These are phyloP conservation scores for Acorus calamus DNA, from an alignment of 106 monocot genomes.

Conservation along the genomic window DNA sequence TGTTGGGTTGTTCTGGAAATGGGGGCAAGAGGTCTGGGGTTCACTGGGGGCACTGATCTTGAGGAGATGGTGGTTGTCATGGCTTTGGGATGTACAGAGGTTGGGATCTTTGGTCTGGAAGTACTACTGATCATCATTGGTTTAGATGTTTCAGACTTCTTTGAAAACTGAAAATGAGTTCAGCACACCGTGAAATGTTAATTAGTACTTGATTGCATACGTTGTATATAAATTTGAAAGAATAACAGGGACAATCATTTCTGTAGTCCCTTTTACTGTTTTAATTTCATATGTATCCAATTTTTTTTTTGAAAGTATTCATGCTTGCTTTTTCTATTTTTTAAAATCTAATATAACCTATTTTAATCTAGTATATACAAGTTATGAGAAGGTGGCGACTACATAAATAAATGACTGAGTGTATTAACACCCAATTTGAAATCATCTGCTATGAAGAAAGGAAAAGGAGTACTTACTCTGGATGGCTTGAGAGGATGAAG, in stretches of 20 bases:
- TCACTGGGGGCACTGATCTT: conserved; percentile 6
- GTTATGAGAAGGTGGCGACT: too few relatives aligned
- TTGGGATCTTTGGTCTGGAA: conserved; percentile 1
- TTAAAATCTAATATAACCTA: too few relatives aligned
- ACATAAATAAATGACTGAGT: too few relatives aligned
- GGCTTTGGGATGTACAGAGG: not conserved
- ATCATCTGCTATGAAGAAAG: not conserved
- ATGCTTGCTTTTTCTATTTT: too few relatives aligned
- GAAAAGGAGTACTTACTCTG: conserved; percentile 16
- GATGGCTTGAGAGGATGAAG: conserved; percentile 27
- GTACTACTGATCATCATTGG: not conserved
- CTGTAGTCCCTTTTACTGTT: too few relatives aligned
- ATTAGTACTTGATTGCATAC: too few relatives aligned
- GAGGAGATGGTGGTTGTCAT: not conserved
- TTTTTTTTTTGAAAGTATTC: too few relatives aligned
- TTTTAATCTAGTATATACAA: too few relatives aligned
- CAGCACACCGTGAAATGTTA: too few relatives aligned
- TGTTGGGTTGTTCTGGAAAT: conserved; percentile 1
- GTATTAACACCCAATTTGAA: not conserved
- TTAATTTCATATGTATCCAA: too few relatives aligned
- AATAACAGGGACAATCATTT: too few relatives aligned
- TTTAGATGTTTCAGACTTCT: conserved; percentile 5
- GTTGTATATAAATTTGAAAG: too few relatives aligned
- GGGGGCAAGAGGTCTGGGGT: not conserved
- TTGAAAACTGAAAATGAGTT: not conserved